Evolutionary conservation across 2,329 filamentous ascomycete species (phyloP).

Genomic region (Nigrospora oryzae): DNA sequence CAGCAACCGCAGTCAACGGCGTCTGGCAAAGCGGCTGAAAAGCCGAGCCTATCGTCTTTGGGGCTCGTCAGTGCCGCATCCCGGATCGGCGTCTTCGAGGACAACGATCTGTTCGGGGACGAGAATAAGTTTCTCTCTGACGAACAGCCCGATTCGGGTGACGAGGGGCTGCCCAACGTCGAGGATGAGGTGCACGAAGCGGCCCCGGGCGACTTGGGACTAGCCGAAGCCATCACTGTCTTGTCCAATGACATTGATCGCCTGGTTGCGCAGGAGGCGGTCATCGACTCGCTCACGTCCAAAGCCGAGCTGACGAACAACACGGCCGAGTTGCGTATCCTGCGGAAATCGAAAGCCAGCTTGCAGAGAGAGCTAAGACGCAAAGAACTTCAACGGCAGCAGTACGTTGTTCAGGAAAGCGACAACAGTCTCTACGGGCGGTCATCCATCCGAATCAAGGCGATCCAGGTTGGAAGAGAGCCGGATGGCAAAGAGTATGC

Average conservation of each 20-base stretch:
- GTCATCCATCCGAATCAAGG: conserved; percentile 82
- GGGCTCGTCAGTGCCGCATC: conserved; percentile 83
- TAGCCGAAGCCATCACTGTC: conserved; percentile 84
- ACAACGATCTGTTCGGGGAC: conserved; percentile 88
- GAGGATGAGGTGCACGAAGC: conserved; percentile 88
- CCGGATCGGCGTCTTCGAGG: conserved; percentile 84
- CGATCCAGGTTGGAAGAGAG: conserved; percentile 85
- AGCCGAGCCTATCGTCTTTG: conserved; percentile 82
- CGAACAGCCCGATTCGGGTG: conserved; percentile 67
- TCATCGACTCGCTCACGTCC: conserved; percentile 82
- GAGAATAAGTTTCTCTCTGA: conserved; percentile 80
- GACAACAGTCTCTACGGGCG: conserved; percentile 95
- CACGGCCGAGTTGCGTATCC: conserved; percentile 80
- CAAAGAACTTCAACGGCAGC: conserved; percentile 92
- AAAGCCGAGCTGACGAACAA: conserved; percentile 98
- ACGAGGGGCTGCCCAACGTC: conserved; percentile 45
- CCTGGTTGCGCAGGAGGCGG: conserved; percentile 75
- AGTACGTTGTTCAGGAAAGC: conserved; percentile 95
- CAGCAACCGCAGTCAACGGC: conserved; percentile 10
- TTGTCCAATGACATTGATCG: conserved; percentile 90
- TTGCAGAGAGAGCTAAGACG: conserved; percentile 84
- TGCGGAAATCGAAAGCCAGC: conserved; percentile 90
- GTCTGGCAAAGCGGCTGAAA: conserved; percentile 43
- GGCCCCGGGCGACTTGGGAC: conserved; percentile 83
- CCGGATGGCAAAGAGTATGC: conserved; percentile 91